Evolutionary conservation across 2,329 filamentous ascomycete genomes (phyloP).

Genomic region (Saccharata proteae): DNA sequence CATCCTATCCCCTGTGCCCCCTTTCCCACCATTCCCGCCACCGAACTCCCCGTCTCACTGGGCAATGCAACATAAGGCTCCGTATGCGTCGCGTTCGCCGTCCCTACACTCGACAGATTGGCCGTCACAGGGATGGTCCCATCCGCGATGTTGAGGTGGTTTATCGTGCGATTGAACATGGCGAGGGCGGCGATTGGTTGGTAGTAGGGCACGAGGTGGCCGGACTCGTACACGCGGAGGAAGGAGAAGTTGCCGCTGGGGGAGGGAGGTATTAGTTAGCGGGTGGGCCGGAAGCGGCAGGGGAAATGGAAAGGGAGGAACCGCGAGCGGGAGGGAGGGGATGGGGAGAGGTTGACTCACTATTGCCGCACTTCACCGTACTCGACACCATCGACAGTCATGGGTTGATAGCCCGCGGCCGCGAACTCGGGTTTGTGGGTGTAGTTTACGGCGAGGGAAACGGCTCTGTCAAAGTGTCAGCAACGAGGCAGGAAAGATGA

Average conservation of each 20-base stretch:
- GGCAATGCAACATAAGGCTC: conserved; percentile 24
- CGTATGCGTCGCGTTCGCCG: conserved; percentile 28
- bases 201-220: conserved; percentile 28
- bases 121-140: conserved; percentile 23
- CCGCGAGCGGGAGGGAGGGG: conserved; percentile 37
- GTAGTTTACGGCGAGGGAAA: conserved; percentile 26
- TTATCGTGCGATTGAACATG: conserved; percentile 26
- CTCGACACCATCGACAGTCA: conserved; percentile 25
- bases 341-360: no score
- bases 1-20: no score
- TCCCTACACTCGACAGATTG: conserved; percentile 20
- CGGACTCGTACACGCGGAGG: conserved; percentile 36
- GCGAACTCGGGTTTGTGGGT: conserved; percentile 19
- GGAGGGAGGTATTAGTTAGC: no score
- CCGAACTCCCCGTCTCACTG: conserved; percentile 15
- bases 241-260: conserved; percentile 39
- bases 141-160: conserved; percentile 23
- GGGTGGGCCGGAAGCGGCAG: conserved; percentile 64
- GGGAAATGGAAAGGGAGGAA: conserved; percentile 77
- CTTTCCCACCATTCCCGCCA: no score
- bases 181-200: conserved; percentile 24
- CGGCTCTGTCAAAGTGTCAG: no score
- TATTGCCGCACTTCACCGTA: conserved; percentile 29
- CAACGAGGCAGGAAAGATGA: no score
- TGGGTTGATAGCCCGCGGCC: conserved; percentile 20